Percentiles rank a stretch among this genome's conserved stretches.
Conservation (phyloP, 768 basidiomycete genomes). For the Mycena metata region DNA sequence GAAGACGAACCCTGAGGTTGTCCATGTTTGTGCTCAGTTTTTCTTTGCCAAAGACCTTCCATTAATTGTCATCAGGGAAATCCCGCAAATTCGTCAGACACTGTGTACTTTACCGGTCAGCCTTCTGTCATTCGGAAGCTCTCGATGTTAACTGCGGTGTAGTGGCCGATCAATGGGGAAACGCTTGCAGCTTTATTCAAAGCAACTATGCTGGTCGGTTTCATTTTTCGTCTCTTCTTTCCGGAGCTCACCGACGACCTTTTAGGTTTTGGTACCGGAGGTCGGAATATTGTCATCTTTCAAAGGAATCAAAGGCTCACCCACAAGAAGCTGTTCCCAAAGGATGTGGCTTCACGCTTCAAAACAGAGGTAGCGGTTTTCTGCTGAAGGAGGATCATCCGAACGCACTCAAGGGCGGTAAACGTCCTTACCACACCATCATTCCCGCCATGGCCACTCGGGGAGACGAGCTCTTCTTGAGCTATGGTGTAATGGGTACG, state of each 20-base stretch:
- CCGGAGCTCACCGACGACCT: neutral
- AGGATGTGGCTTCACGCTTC: slow-evolving; percentile 96
- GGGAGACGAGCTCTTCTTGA: slow-evolving; percentile 86
- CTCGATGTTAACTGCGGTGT: neutral
- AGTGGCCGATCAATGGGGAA: slow-evolving; percentile 91
- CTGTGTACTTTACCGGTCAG: slow-evolving; percentile 91
- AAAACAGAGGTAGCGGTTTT: slow-evolving; percentile 94
- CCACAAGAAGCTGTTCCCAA: slow-evolving; percentile 82
- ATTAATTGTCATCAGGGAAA: slow-evolving; percentile 68
- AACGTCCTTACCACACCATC: slow-evolving; percentile 92
- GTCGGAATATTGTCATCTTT: slow-evolving; percentile 49
- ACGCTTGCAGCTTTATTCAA: slow-evolving; percentile 91
- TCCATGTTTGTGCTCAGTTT: slow-evolving; percentile 64
- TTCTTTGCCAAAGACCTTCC: slow-evolving; percentile 3
- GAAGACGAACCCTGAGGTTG: slow-evolving; percentile 73
- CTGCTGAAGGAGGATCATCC: slow-evolving; percentile 84
- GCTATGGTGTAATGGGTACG: slow-evolving; percentile 95
- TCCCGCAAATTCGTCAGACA: slow-evolving; percentile 89
- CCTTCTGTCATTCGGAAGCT: neutral
- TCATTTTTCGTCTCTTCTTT: neutral
- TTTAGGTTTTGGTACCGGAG: slow-evolving; percentile 90
- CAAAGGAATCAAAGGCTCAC: slow-evolving; percentile 9
- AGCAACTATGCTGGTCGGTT: slow-evolving; percentile 86
- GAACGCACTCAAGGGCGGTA: slow-evolving; percentile 85
- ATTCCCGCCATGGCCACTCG: slow-evolving; percentile 90